A percentile compares a stretch with the other conserved stretches of the same genome.
Conservation (phyloP, 2,329 filamentous ascomycete genomes). For the Penicillium sp. region DNA sequence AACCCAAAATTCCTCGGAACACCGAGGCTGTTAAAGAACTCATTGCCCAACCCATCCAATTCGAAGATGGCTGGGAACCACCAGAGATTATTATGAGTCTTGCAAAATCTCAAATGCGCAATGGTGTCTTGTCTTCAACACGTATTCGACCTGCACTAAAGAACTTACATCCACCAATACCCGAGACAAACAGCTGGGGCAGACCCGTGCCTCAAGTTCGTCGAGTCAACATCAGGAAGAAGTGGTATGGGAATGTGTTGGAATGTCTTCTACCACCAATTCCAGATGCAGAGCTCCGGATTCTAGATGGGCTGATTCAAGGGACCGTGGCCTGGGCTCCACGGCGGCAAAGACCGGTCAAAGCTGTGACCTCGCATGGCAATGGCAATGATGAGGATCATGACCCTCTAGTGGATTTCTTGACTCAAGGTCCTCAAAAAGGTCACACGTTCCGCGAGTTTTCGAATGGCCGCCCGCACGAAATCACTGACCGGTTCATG, state of each 20-base stretch:
- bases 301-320: constrained; percentile 39
- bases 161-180: constrained; percentile 36
- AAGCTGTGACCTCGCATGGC: constrained; percentile 1
- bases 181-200: constrained; percentile 43
- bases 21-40: constrained; percentile 26
- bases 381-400: constrained; percentile 3
- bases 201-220: constrained; percentile 36
- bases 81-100: constrained; percentile 38
- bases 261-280: constrained; percentile 44
- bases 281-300: constrained; percentile 40
- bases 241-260: constrained; percentile 43
- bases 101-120: constrained; percentile 40
- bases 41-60: constrained; percentile 23
- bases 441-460: constrained; percentile 40
- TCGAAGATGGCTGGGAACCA: constrained; percentile 41
- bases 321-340: constrained; percentile 38
- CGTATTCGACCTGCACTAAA: constrained; percentile 32
- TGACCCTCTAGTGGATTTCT: constrained; percentile 31
- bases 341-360: constrained; percentile 32
- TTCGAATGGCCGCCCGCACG: constrained; percentile 44
- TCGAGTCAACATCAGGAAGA: constrained; percentile 39
- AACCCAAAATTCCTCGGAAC: constrained; percentile 31
- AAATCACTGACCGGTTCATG: constrained; percentile 46
- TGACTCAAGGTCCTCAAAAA: constrained; percentile 44
- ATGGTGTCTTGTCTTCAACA: constrained; percentile 32